Conservation (phyloP, 805 yeast genomes). For the Candida andamanensis region DNA sequence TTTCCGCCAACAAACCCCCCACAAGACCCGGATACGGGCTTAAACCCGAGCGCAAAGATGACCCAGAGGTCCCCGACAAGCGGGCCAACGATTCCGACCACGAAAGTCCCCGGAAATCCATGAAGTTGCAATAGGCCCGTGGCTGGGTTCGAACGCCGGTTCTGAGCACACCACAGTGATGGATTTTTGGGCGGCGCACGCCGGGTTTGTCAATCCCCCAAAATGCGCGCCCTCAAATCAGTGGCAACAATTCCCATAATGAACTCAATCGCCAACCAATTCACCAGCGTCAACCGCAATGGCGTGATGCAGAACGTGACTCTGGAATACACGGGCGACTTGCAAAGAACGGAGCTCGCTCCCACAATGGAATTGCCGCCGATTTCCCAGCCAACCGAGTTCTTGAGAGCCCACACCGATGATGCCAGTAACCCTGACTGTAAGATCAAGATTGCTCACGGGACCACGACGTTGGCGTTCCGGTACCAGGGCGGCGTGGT, state of each 20-base stretch:
- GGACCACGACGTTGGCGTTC: conserved; percentile 97
- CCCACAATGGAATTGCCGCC: conserved; percentile 76
- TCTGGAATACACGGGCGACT: conserved; percentile 12
- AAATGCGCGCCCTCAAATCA: too few relatives aligned
- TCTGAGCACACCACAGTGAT: too few relatives aligned
- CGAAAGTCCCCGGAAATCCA: conserved; percentile 1
- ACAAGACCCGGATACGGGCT: conserved; percentile 10
- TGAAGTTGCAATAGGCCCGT: conserved; percentile 5
- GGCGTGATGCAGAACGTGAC: conserved; percentile 24
- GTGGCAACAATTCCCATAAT: conserved; percentile 16
- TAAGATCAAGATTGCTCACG: conserved; percentile 94
- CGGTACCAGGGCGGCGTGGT: conserved; percentile 92
- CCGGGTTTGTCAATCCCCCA: too few relatives aligned
- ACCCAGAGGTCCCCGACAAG: conserved; percentile 1
- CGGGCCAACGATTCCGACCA: conserved; percentile 5
- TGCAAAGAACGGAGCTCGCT: conserved; percentile 30
- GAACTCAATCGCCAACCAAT: conserved; percentile 38
- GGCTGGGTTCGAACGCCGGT: too few relatives aligned
- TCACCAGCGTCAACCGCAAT: conserved; percentile 26
- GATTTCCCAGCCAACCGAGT: conserved; percentile 83
- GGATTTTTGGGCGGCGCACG: too few relatives aligned
- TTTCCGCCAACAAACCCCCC: conserved; percentile 29
- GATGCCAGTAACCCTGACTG: conserved; percentile 90
- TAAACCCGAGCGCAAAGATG: conserved; percentile 5
- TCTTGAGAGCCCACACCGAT: conserved; percentile 96